A percentile compares a stretch with the other conserved stretches of the same genome.
Conservation (phyloP, 2,329 filamentous ascomycete species). For the Podosphaera fusca region DNA sequence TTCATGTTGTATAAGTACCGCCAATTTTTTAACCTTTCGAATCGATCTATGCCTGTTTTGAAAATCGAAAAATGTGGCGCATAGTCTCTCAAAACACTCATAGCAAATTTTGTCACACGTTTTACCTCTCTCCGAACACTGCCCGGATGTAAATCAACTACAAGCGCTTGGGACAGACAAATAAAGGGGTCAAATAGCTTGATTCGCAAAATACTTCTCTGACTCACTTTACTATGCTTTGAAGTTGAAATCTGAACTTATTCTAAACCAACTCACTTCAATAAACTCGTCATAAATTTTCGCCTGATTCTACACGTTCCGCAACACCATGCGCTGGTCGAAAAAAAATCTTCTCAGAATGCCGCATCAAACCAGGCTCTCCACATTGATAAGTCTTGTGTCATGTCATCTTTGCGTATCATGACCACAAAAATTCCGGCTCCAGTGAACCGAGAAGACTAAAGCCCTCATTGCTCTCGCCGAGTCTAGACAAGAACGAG, state of each 20-base stretch:
- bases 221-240: background rate
- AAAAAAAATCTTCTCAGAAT: background rate
- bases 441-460: background rate
- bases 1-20: too few species aligned
- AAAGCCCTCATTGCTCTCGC: background rate
- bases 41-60: background rate
- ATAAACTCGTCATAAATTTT: background rate
- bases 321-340: background rate
- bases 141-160: background rate
- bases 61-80: background rate
- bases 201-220: background rate
- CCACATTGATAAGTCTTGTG: background rate
- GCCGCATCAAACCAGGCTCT: background rate
- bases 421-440: background rate
- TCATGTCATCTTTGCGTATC: background rate
- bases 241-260: background rate
- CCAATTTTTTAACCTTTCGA: too few species aligned
- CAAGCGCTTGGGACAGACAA: background rate
- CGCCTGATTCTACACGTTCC: background rate
- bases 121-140: background rate
- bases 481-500: background rate
- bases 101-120: background rate
- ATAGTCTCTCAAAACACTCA: background rate
- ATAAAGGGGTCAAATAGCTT: background rate
- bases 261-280: background rate